Percentiles rank a stretch among this genome's conserved stretches.
These are phyloP conservation scores for Termitomyces sp. DNA, from an alignment of 768 basidiomycete species.

Conservation along the genomic window DNA sequence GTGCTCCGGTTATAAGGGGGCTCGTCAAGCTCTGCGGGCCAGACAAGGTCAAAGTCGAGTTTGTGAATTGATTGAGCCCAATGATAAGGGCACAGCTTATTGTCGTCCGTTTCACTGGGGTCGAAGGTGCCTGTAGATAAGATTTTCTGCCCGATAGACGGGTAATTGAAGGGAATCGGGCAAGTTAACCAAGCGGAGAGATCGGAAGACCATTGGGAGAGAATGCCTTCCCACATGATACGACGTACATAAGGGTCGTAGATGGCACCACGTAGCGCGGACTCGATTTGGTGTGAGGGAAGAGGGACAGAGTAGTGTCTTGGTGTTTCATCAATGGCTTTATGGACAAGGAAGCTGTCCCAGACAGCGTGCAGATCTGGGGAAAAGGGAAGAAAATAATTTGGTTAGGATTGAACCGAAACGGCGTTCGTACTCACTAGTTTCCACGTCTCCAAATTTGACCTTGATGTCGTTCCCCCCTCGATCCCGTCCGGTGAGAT, in stretches of 20 bases:
- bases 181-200: slow-evolving; percentile 66
- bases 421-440: slow-evolving; percentile 52
- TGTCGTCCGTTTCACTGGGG: slow-evolving; percentile 43
- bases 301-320: slow-evolving; percentile 76
- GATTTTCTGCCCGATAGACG: slow-evolving; percentile 26
- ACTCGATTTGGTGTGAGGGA: slow-evolving; percentile 64
- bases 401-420: too few relatives aligned
- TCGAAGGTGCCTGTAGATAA: slow-evolving; percentile 17
- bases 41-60: slow-evolving; percentile 81
- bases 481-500: slow-evolving; percentile 82
- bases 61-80: slow-evolving; percentile 74
- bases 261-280: slow-evolving; percentile 68
- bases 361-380: slow-evolving; percentile 85
- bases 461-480: slow-evolving; percentile 86
- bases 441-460: slow-evolving; percentile 63
- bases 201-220: slow-evolving; percentile 62
- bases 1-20: slow-evolving; percentile 31
- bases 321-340: slow-evolving; percentile 70
- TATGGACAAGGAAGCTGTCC: slow-evolving; percentile 81
- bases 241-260: slow-evolving; percentile 90
- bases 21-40: slow-evolving; percentile 69
- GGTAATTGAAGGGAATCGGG: slow-evolving; percentile 3
- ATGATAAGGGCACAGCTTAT: slow-evolving; percentile 65
- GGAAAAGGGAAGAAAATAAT: background rate
- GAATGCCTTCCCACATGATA: slow-evolving; percentile 81